These are phyloP conservation scores for Taphrina populina DNA, from an alignment of 1,139 yeast species.

Conservation along the genomic window DNA sequence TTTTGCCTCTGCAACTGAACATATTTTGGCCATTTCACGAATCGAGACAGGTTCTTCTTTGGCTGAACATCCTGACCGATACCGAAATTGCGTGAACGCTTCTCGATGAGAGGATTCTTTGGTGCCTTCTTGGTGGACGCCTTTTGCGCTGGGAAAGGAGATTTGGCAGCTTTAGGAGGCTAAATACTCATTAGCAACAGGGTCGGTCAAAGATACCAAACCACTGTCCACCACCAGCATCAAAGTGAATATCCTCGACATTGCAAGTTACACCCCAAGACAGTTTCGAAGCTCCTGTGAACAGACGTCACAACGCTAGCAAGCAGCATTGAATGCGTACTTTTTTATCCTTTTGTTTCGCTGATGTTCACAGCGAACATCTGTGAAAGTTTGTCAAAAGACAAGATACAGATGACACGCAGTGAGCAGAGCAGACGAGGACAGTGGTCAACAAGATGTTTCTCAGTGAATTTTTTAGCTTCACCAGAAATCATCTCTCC, in stretches of 20 bases:
- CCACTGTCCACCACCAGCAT: no score
- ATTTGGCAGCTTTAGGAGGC: slow-evolving; percentile 42
- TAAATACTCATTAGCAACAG: slow-evolving; percentile 8
- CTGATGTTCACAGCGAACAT: slow-evolving; percentile 3
- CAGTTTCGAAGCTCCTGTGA: slow-evolving; percentile 7
- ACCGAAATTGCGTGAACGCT: slow-evolving; percentile 92
- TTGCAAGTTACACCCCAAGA: slow-evolving; percentile 2
- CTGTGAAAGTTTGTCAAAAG: background rate
- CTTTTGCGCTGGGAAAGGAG: slow-evolving; percentile 64
- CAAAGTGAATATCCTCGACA: no score
- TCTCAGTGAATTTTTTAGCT: slow-evolving; percentile 5
- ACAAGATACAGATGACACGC: background rate
- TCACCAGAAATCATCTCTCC: slow-evolving; percentile 12
- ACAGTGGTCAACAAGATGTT: slow-evolving; percentile 29
- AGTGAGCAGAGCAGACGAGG: slow-evolving; percentile 21
- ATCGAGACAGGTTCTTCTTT: slow-evolving; percentile 91
- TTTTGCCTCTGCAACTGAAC: slow-evolving; percentile 97
- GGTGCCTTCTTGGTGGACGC: slow-evolving; percentile 46
- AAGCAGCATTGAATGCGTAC: no score
- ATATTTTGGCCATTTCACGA: slow-evolving; percentile 98
- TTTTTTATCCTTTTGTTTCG: slow-evolving; percentile 2
- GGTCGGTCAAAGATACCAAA: no score
- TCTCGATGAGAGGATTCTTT: slow-evolving; percentile 74
- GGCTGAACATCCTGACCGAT: slow-evolving; percentile 90
- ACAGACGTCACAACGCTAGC: background rate